Base-by-base conservation (phyloP, 495 filamentous ascomycete genomes). In the Neohortaea acidophila region DNA sequence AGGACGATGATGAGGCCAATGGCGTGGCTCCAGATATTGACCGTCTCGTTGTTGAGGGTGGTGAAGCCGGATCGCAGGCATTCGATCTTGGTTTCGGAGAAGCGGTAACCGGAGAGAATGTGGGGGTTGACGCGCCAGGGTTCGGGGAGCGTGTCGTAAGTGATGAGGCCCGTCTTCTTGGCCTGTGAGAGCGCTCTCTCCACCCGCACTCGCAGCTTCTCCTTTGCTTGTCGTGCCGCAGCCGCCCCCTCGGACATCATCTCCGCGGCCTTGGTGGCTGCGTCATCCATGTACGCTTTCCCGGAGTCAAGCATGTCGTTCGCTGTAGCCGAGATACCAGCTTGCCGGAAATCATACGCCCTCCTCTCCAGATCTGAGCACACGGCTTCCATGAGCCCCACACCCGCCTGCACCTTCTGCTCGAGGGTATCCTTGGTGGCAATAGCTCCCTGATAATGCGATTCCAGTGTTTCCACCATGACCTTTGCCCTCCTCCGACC, bases 21-120 rank as follows among this genome's bases (percentile, higher is more conserved):
- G 8, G 76, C 67, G 55, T 99, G 89, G 10, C 85, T 82, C 91
- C 91, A 99, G 51, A 99, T 99, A 59, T 99, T 99, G 60, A 94
- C 77, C 33, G 79, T 66, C 59, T 99, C 89, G 57, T 99, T 99
- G 36, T 80, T 87, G 45, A 85, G 66, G 3, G 21, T 63, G 21
- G 69, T 63, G 53, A 94, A 84, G 38, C 81, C 70, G 4, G 84
- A 94, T 15, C 70, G 69, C 25, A 96, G 61, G 54, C 87, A 96
- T 29, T 81, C 87, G 35, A 84, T 52, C 56, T 91, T 92, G 34
- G 77, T 79, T 40, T 87, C 77, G 38, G 72, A 80, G 63, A 99
- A 99, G 25, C 89, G 86, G 54, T 99, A 99, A 23, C 89, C 89
- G 9, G 65, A 67, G 17, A 74, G 62, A 55, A 99, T 96, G 60